Conservation (phyloP, 169 alveolate species). For the Plasmodium berghei region DNA sequence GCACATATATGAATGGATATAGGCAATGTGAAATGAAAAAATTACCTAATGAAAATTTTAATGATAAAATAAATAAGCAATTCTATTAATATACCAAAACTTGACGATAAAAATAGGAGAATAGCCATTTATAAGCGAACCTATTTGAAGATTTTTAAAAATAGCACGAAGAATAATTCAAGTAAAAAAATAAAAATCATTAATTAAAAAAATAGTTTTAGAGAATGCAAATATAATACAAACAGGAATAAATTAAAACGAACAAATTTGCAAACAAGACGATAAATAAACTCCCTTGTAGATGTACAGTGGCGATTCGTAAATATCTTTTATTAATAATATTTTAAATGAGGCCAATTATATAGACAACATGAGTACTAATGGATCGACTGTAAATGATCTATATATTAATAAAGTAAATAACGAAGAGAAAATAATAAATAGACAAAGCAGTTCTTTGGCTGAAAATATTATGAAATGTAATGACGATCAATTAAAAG, state of each 20-base stretch:
- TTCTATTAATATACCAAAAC: conserved; percentile 6
- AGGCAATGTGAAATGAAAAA: conserved; percentile 7
- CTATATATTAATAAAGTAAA: background rate
- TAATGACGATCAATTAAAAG: conserved; percentile 65
- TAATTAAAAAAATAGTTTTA: conserved; percentile 7
- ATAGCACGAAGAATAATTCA: conserved; percentile 8
- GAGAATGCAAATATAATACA: conserved; percentile 4
- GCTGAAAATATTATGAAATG: conserved; percentile 43
- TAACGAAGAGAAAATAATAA: conserved; percentile 1
- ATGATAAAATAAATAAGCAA: conserved; percentile 19
- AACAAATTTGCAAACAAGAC: conserved; percentile 5
- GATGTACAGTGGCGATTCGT: background rate
- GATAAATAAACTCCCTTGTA: conserved; percentile 9
- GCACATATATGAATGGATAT: conserved; percentile 5
- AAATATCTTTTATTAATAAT: no score
- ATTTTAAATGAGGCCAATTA: no score
- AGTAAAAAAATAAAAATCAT: conserved; percentile 10
- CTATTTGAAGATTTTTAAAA: conserved; percentile 8
- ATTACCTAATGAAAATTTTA: conserved; percentile 15
- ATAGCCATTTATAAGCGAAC: background rate
- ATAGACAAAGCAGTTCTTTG: background rate
- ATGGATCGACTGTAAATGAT: background rate
- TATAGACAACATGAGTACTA: no score
- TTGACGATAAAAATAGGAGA: conserved; percentile 14
- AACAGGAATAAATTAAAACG: conserved; percentile 4